phyloP scores from a whole-genome alignment of 192 early-diverging fungal genomes.

The Piromyces sp. region DNA sequence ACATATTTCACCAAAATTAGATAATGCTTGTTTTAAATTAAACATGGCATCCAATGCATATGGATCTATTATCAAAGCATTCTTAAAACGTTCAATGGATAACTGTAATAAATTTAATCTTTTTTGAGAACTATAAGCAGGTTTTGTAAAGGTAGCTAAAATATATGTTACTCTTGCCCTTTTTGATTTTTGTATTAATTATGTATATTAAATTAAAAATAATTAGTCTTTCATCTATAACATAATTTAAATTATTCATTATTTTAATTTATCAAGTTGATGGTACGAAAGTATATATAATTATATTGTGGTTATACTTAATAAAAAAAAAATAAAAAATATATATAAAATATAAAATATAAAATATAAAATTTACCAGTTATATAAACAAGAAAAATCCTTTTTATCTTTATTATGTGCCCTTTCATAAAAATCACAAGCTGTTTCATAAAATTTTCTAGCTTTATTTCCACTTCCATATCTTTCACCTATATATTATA shows the following conservation, averaged over 20 bases:
- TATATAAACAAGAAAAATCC: not conserved
- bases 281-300: too few species aligned
- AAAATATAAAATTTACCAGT: not conserved
- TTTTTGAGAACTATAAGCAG: not conserved
- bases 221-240: too few species aligned
- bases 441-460: slow-evolving; percentile 40
- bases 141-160: not conserved
- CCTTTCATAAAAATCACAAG: slow-evolving; percentile 41
- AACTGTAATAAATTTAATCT: not conserved
- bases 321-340: too few species aligned
- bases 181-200: too few species aligned
- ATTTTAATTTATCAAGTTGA: too few species aligned
- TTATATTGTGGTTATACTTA: too few species aligned
- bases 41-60: not conserved
- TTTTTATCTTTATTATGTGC: slow-evolving; percentile 8
- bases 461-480: slow-evolving; percentile 50
- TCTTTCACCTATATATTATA: slow-evolving; percentile 45
- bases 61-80: not conserved
- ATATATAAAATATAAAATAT: too few species aligned
- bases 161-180: not conserved
- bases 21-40: not conserved
- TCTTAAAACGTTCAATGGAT: not conserved
- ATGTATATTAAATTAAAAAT: too few species aligned
- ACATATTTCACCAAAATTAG: not conserved
- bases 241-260: too few species aligned